phyloP scores from a whole-genome alignment of 2,329 filamentous ascomycete genomes.

The Amauroascus verrucosus region DNA sequence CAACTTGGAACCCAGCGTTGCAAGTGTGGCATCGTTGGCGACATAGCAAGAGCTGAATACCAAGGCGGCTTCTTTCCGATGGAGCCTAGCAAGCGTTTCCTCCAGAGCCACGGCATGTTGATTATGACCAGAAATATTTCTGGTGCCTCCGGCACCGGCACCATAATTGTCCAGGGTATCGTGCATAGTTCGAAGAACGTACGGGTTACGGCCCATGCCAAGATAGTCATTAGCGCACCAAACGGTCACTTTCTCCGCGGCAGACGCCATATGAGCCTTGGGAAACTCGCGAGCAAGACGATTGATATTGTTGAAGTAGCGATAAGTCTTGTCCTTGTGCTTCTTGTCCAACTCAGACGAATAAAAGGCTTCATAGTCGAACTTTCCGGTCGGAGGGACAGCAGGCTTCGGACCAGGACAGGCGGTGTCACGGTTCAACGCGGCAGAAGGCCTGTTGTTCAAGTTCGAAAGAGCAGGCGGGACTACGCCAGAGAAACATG shows the following conservation, averaged over 20 bases:
- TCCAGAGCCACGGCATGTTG: conserved; percentile 83
- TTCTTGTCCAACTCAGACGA: conserved; percentile 86
- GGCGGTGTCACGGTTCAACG: conserved; percentile 9
- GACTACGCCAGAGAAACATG: conserved; percentile 6
- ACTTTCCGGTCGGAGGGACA: conserved; percentile 49
- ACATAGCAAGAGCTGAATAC: conserved; percentile 98
- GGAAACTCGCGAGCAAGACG: conserved; percentile 93
- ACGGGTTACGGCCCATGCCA: conserved; percentile 86
- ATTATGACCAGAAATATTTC: conserved; percentile 98
- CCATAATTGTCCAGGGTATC: conserved; percentile 90
- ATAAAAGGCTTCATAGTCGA: conserved; percentile 90
- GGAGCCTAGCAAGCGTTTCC: conserved; percentile 69
- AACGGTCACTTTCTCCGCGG: conserved; percentile 81
- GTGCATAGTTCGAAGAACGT: conserved; percentile 86
- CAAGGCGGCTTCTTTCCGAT: conserved; percentile 81
- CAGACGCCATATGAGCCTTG: conserved; percentile 75
- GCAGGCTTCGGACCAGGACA: conserved; percentile 31
- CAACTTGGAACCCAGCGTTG: conserved; percentile 91
- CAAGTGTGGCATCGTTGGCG: conserved; percentile 92
- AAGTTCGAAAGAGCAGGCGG: conserved; percentile 10
- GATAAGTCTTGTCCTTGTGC: conserved; percentile 98
- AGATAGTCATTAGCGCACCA: conserved; percentile 99
- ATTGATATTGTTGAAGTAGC: conserved; percentile 99
- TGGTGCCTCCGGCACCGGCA: conserved; percentile 85
- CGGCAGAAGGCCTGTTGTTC: conserved; percentile 1